phyloP scores from a whole-genome alignment of 2,329 filamentous ascomycete species.

The Hirsutella minnesotensis region DNA sequence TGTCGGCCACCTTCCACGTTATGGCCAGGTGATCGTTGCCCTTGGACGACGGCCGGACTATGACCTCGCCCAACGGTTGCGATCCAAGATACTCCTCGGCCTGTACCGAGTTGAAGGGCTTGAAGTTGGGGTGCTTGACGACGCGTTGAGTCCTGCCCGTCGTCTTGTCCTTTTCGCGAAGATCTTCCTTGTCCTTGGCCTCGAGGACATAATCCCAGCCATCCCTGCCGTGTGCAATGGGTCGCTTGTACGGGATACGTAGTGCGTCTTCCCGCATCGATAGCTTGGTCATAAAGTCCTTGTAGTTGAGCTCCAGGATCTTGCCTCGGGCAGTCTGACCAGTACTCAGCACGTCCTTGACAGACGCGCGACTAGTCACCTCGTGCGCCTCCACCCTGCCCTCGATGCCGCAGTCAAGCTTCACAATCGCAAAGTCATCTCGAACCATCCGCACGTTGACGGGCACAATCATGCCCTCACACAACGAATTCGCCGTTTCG shows the following conservation, averaged over 20 bases:
- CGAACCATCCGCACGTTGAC: conserved; percentile 81
- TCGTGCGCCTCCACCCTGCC: conserved; percentile 76
- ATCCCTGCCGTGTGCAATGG: conserved; percentile 59
- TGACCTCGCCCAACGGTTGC: conserved; percentile 75
- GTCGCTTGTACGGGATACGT: conserved; percentile 57
- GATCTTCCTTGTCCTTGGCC: conserved; percentile 65
- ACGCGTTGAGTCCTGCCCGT: conserved; percentile 83
- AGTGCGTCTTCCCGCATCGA: conserved; percentile 75
- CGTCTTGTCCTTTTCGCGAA: conserved; percentile 75
- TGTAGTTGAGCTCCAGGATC: conserved; percentile 76
- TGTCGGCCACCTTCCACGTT: conserved; percentile 95
- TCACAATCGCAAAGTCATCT: conserved; percentile 85
- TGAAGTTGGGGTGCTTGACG: conserved; percentile 95
- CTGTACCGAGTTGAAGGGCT: conserved; percentile 81
- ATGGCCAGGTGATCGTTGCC: conserved; percentile 90
- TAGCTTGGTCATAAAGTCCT: conserved; percentile 71
- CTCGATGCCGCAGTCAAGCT: conserved; percentile 88
- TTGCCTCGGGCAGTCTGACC: conserved; percentile 85
- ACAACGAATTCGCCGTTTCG: conserved; percentile 73
- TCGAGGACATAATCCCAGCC: conserved; percentile 87
- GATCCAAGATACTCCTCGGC: conserved; percentile 88
- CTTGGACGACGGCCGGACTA: conserved; percentile 91
- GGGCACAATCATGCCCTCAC: conserved; percentile 84
- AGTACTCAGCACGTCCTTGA: conserved; percentile 61
- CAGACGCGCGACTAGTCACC: conserved; percentile 59